phyloP scores from a whole-genome alignment of 2,329 filamentous ascomycete genomes.

The Neodidymelliopsis sp. region DNA sequence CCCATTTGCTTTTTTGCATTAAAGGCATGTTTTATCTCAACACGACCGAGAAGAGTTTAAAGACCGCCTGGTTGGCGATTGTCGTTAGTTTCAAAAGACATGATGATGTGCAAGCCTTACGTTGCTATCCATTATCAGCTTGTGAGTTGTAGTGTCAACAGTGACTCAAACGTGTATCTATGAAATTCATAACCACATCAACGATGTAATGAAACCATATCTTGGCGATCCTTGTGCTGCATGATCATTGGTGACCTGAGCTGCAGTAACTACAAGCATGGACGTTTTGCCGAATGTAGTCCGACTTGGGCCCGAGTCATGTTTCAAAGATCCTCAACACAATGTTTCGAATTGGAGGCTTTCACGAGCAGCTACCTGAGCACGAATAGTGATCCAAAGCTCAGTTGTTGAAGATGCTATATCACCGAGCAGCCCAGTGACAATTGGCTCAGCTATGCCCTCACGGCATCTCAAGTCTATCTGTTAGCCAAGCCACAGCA shows the following conservation, averaged over 20 bases:
- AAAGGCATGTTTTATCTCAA: conserved; percentile 16
- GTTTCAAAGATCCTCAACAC: conserved; percentile 2
- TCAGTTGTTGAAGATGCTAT: not conserved
- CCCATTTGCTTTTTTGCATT: conserved; percentile 36
- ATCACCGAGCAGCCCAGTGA: too few species aligned
- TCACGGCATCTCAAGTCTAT: not conserved
- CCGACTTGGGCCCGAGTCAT: conserved; percentile 4
- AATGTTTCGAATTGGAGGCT: not conserved
- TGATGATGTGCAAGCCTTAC: not conserved
- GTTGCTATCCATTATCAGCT: not conserved
- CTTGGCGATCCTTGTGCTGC: not conserved
- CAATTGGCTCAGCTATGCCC: not conserved
- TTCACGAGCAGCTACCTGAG: not conserved
- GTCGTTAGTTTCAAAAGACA: not conserved
- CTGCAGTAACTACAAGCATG: too few species aligned
- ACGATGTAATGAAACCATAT: conserved; percentile 10
- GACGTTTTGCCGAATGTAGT: conserved; percentile 16
- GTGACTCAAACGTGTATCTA: not conserved
- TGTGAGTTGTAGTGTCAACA: not conserved
- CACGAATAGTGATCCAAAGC: not conserved
- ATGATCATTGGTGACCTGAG: not conserved
- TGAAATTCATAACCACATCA: conserved; percentile 2
- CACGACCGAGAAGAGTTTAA: not conserved
- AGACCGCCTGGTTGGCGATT: not conserved
- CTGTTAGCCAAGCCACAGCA: conserved; percentile 2